These are phyloP conservation scores for Trichoderma atrobrunneum DNA, from an alignment of 2,329 filamentous ascomycete genomes.

Conservation along the genomic window DNA sequence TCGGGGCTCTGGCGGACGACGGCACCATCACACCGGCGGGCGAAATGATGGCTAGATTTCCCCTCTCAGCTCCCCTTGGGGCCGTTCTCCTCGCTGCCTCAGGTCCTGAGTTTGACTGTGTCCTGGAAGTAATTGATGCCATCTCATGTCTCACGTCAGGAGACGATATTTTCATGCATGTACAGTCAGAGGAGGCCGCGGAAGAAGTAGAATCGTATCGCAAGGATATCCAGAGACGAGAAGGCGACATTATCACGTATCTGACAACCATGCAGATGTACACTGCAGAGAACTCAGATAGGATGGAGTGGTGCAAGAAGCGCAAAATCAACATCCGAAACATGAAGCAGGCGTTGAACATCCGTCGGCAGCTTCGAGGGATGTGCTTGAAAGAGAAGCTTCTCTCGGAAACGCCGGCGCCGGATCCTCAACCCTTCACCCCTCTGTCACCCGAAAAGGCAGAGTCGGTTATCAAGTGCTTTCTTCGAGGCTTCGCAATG, in stretches of 20 bases:
- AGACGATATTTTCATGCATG: conserved; percentile 60
- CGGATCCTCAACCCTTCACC: conserved; percentile 55
- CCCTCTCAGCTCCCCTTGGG: conserved; percentile 76
- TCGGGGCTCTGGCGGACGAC: conserved; percentile 70
- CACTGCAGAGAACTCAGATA: conserved; percentile 53
- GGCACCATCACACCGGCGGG: conserved; percentile 74
- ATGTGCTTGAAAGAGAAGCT: conserved; percentile 54
- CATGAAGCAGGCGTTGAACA: conserved; percentile 61
- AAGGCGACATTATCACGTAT: conserved; percentile 64
- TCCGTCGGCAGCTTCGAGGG: conserved; percentile 58
- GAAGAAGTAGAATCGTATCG: conserved; percentile 54
- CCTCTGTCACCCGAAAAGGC: conserved; percentile 54
- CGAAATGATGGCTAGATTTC: conserved; percentile 74
- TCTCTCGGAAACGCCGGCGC: conserved; percentile 42
- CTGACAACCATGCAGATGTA: conserved; percentile 63
- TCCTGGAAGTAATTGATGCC: conserved; percentile 83
- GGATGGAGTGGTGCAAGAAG: conserved; percentile 56
- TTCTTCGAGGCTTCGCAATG: conserved; percentile 58
- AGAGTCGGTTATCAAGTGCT: conserved; percentile 56
- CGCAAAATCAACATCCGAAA: conserved; percentile 57
- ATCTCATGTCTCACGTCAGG: conserved; percentile 63
- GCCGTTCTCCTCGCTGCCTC: conserved; percentile 80
- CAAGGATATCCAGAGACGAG: conserved; percentile 57
- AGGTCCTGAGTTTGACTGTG: conserved; percentile 65
- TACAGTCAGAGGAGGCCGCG: conserved; percentile 55